These are phyloP conservation scores for Zygoascus biomembranicola DNA, from an alignment of 805 yeast genomes.

Conservation along the genomic window DNA sequence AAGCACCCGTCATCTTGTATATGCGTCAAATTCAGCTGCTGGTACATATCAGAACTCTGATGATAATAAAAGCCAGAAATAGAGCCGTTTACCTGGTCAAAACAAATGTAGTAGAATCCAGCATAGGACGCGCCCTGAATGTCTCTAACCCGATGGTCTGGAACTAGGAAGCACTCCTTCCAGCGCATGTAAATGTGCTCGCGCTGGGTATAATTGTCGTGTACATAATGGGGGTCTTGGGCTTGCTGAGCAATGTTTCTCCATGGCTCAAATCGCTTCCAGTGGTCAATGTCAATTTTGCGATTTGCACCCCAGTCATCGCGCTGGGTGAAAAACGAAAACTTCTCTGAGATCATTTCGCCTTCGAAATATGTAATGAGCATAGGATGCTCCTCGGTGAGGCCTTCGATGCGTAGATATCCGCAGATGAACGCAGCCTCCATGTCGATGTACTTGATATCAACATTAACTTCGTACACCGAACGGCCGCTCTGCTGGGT, in stretches of 20 bases:
- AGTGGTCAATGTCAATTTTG: conserved; percentile 55
- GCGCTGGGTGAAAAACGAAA: conserved; percentile 52
- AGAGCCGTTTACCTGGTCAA: conserved; percentile 67
- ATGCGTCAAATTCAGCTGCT: conserved; percentile 59
- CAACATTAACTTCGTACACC: conserved; percentile 60
- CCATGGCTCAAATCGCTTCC: conserved; percentile 52
- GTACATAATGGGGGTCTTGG: conserved; percentile 23
- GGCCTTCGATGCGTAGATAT: conserved; percentile 51
- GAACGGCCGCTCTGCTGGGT: conserved; percentile 62
- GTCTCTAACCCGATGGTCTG: conserved; percentile 60
- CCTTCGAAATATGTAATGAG: conserved; percentile 68
- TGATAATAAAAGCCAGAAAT: conserved; percentile 80
- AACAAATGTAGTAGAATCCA: conserved; percentile 83
- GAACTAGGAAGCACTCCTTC: conserved; percentile 84
- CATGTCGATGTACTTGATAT: conserved; percentile 61
- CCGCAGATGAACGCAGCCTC: conserved; percentile 46
- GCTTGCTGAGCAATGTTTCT: conserved; percentile 24
- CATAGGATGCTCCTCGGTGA: conserved; percentile 53
- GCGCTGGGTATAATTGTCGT: conserved; percentile 27
- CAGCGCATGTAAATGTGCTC: conserved; percentile 79
- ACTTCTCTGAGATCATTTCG: conserved; percentile 54
- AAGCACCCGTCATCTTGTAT: conserved; percentile 42
- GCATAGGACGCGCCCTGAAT: conserved; percentile 76
- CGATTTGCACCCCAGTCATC: conserved; percentile 54
- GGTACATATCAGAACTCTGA: conserved; percentile 67